Conservation (phyloP, 148 eudicot species). For the Vaccinium vitisidaea region DNA sequence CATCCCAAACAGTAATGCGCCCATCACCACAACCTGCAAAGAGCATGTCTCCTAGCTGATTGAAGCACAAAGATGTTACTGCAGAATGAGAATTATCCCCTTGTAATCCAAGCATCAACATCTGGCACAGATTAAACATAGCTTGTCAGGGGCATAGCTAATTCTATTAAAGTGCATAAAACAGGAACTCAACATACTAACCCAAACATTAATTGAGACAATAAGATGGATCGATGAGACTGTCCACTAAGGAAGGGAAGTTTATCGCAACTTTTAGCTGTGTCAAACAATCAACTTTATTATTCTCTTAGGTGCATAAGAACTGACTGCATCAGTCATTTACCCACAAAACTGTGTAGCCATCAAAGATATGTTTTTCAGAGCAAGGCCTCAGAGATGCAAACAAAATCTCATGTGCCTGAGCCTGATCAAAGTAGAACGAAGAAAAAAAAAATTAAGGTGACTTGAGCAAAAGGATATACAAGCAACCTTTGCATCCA, state of each 20-base stretch:
- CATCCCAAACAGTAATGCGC: conserved; percentile 74
- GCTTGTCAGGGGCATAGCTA: conserved; percentile 15
- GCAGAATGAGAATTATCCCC: conserved; percentile 72
- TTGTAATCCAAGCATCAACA: conserved; percentile 70
- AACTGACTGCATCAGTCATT: neutral
- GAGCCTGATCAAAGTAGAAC: neutral
- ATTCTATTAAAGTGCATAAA: neutral
- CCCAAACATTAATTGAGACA: neutral
- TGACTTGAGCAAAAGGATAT: neutral
- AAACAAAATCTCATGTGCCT: neutral
- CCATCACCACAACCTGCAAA: conserved; percentile 94
- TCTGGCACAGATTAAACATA: conserved; percentile 39
- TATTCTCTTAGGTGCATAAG: neutral
- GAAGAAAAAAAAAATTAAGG: neutral
- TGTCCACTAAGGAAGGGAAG: neutral
- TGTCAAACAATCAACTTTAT: neutral
- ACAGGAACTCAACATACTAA: neutral
- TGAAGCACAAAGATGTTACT: conserved; percentile 87
- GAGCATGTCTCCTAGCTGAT: conserved; percentile 82
- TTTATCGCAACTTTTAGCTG: neutral
- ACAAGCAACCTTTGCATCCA: conserved; percentile 73
- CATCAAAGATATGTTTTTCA: neutral
- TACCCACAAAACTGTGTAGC: neutral
- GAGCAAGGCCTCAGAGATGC: neutral
- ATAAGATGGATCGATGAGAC: neutral